A percentile compares a stretch with the other conserved stretches of the same genome.
Conservation (phyloP, 139 green algal genomes). For the Chlamydomonas sp. region DNA sequence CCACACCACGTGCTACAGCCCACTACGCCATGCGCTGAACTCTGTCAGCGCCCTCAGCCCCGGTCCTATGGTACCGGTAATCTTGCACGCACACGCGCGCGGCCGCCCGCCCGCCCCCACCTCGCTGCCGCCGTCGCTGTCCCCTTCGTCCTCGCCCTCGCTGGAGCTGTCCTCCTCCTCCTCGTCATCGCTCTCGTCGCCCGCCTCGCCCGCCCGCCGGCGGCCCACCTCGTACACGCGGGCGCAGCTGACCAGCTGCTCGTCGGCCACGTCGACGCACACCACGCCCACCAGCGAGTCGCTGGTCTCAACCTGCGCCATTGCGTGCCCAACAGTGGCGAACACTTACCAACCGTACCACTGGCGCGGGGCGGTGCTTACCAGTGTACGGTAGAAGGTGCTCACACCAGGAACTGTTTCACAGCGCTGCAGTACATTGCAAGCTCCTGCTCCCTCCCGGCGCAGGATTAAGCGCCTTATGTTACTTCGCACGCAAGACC, state of each 20-base stretch:
- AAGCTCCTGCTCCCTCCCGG: not conserved
- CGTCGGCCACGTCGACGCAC: conserved; percentile 60
- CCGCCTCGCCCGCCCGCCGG: conserved; percentile 8
- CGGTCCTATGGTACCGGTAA: not conserved
- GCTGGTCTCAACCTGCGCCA: conserved; percentile 55
- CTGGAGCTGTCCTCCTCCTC: conserved; percentile 49
- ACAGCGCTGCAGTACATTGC: not conserved
- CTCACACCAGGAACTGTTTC: not conserved
- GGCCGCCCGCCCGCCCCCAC: not conserved
- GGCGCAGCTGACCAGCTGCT: conserved; percentile 42
- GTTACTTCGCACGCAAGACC: not conserved
- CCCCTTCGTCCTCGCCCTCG: conserved; percentile 54
- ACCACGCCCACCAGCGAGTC: conserved; percentile 72
- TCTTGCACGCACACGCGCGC: not conserved
- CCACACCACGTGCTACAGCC: not conserved
- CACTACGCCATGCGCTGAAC: not conserved
- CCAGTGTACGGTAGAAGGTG: not conserved
- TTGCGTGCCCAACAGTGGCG: not conserved
- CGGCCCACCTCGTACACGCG: conserved; percentile 72
- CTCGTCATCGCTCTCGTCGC: conserved; percentile 47
- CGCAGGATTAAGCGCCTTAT: not conserved
- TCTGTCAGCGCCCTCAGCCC: not conserved
- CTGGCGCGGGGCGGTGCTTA: not conserved
- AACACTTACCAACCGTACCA: not conserved
- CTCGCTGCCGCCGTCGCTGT: conserved; percentile 37